Percentiles rank a stretch among this genome's conserved stretches.
These are phyloP conservation scores for Phytopythium oedochilum DNA, from an alignment of 352 stramenopile species.

Conservation along the genomic window DNA sequence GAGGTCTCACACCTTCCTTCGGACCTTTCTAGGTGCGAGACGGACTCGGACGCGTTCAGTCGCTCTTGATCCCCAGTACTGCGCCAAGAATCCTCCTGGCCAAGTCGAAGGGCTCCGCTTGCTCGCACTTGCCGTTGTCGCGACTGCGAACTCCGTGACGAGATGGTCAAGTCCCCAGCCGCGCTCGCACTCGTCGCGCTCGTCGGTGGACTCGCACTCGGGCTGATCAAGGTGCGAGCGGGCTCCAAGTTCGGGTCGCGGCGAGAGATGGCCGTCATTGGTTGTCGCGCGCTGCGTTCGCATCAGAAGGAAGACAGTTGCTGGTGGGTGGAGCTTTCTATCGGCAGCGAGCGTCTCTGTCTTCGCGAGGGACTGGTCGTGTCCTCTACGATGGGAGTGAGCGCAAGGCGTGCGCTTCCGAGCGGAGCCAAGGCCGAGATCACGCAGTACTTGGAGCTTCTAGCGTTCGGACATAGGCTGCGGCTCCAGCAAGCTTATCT, in stretches of 20 bases:
- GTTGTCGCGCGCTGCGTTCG: neutral
- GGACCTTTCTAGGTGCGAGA: too few relatives aligned
- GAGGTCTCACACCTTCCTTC: too few relatives aligned
- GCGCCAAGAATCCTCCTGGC: too few relatives aligned
- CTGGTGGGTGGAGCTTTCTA: neutral
- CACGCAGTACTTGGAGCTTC: too few relatives aligned
- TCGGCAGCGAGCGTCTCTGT: neutral
- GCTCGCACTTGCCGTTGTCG: too few relatives aligned
- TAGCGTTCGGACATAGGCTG: too few relatives aligned
- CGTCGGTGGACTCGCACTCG: neutral
- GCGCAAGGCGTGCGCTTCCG: neutral
- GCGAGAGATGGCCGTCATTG: neutral
- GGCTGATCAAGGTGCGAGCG: neutral
- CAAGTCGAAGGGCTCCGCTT: too few relatives aligned
- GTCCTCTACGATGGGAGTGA: neutral
- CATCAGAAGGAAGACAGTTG: neutral
- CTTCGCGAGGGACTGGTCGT: neutral
- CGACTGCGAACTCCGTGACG: neutral
- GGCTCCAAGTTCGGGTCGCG: neutral
- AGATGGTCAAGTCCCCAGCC: neutral
- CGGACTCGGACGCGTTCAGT: too few relatives aligned
- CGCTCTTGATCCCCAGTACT: too few relatives aligned
- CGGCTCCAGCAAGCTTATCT: too few relatives aligned
- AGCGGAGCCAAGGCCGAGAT: neutral
- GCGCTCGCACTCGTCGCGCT: neutral